Conservation (phyloP, 2,329 filamentous ascomycete species). For the Geosmithia morbida region DNA sequence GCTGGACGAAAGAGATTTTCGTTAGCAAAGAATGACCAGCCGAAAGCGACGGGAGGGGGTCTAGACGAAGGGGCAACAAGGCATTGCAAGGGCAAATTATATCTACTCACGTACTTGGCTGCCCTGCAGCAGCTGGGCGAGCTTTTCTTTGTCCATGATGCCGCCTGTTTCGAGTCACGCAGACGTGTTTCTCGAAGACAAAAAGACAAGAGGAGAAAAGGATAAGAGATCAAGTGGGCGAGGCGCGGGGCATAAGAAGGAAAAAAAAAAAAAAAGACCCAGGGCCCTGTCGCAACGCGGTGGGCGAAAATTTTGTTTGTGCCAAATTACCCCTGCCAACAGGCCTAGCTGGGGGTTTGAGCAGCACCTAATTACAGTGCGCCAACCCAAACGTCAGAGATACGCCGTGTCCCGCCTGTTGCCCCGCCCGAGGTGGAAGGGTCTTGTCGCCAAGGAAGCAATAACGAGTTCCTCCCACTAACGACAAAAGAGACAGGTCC, state of each 20-base stretch:
- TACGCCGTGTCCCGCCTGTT: not conserved
- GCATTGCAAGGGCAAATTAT: conserved; percentile 1
- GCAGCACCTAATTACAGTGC: not conserved
- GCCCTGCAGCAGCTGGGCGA: conserved; percentile 75
- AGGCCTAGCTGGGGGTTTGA: not conserved
- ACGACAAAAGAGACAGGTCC: not conserved
- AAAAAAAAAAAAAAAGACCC: not conserved
- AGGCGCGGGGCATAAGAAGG: conserved; percentile 1
- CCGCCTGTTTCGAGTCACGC: not conserved
- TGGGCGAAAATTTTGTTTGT: conserved; percentile 2
- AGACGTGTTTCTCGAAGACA: not conserved
- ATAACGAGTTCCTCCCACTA: not conserved
- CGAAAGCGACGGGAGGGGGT: conserved; percentile 2
- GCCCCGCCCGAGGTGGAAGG: not conserved
- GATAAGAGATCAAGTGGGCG: conserved; percentile 1
- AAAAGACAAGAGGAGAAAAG: conserved; percentile 3
- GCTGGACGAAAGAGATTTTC: conserved; percentile 33
- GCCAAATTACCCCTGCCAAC: not conserved
- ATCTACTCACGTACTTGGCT: conserved; percentile 65
- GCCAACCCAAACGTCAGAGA: not conserved
- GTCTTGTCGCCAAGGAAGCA: not conserved
- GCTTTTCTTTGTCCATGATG: conserved; percentile 47
- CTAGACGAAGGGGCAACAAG: not conserved
- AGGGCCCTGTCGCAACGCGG: not conserved
- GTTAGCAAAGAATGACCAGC: not conserved